Base-by-base conservation (phyloP, 106 monocot species). In the Chionographis japonica region DNA sequence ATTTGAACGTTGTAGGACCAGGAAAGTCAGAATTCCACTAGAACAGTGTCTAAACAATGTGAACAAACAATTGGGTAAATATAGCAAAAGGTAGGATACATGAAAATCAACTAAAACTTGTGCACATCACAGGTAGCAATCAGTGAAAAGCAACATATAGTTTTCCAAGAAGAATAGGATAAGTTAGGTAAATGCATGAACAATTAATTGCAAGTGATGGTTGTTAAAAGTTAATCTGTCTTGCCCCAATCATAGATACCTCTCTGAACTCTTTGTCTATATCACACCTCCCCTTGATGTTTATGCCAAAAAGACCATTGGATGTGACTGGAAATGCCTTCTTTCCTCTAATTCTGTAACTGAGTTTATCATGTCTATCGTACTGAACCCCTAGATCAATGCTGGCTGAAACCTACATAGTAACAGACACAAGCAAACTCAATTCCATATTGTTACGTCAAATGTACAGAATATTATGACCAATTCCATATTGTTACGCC, bases 281-380 rank as follows among this genome's bases (percentile, higher is more conserved):
- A 52, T 86, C 73, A 52, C 75, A 88, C 66, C 77, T 84, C 8
- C 86, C 91, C 72, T 95, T 95, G n/a, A 95, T 17, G 40, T 88
- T 86, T 39, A 95, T 50, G 7, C 75, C 76, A 2, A 91, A 11
- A 9, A 70, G 27, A 38, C 83, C 86, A 72, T 71, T 71, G 2
- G 74, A 73, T 60, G 83, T 70, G 56, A 95, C 43, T 52, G 67
- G 69, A 65, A 94, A 77, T 67, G 77, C 72, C 65, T 91, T 88
- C 81, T 91, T 95, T 53, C 65, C 95, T 15, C 83, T 78, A 59
- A 91, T n/a, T 20, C 27, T 85, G 63, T 95, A 95, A 20, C 66
- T 35, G 27, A 86, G 35, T 39, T 78, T 67, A 39, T 85, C 69
- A 46, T 70, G 36, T 46, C 60, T 79, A 52, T 81, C 68, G n/a